Conservation (phyloP, 2,329 filamentous ascomycete species). For the Thelonectria discophora region DNA sequence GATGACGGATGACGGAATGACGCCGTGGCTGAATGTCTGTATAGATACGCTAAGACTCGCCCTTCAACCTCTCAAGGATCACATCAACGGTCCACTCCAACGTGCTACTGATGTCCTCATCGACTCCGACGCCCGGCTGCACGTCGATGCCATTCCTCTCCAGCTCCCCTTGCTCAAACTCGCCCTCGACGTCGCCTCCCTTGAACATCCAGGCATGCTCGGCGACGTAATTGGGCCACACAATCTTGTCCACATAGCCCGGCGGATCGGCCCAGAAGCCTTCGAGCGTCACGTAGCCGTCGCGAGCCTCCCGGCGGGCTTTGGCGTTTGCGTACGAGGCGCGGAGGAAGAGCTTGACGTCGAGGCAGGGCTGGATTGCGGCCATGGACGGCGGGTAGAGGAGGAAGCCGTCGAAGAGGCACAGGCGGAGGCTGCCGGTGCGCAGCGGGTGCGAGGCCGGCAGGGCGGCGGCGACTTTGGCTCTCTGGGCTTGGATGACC, state of each 20-base stretch:
- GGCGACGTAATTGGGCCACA: constrained; percentile 93
- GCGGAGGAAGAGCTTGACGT: constrained; percentile 81
- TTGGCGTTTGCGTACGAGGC: constrained; percentile 73
- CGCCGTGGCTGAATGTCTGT: neutral
- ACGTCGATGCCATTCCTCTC: constrained; percentile 57
- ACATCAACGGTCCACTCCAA: constrained; percentile 74
- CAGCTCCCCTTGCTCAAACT: constrained; percentile 58
- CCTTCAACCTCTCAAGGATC: constrained; percentile 61
- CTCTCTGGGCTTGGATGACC: constrained; percentile 57
- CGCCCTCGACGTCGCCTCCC: constrained; percentile 70
- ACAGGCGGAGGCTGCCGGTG: constrained; percentile 58
- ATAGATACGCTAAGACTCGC: constrained; percentile 24
- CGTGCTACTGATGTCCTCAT: constrained; percentile 68
- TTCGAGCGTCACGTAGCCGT: constrained; percentile 82
- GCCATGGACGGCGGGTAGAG: constrained; percentile 71
- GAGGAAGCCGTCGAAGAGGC: constrained; percentile 88
- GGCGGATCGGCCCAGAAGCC: constrained; percentile 97
- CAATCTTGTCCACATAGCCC: constrained; percentile 91
- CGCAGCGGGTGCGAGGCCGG: constrained; percentile 52
- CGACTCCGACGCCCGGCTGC: constrained; percentile 55
- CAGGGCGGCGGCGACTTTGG: constrained; percentile 59
- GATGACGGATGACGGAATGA: neutral
- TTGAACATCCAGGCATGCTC: constrained; percentile 85
- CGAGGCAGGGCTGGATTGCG: constrained; percentile 68
- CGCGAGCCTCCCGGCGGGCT: constrained; percentile 71